phyloP scores from a whole-genome alignment of 164 flowering plant genomes.

The Cinnamomum chago region DNA sequence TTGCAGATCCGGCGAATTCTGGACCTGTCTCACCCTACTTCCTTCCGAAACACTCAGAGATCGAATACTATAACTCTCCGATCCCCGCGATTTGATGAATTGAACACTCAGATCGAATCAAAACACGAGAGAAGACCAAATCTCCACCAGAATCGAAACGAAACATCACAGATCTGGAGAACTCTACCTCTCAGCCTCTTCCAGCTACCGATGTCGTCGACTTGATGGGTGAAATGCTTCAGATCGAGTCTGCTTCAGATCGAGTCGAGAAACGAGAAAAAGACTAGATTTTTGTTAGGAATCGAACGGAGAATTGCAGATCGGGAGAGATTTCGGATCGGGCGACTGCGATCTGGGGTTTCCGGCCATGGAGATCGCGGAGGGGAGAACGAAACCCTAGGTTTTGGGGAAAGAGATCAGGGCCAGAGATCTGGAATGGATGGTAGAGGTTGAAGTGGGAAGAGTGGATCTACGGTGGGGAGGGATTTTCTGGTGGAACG shows the following conservation, averaged over 20 bases:
- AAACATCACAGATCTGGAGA: too few species aligned
- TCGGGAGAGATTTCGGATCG: neutral
- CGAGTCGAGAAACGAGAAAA: neutral
- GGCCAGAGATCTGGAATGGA: constrained; percentile 4
- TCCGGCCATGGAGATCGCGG: neutral
- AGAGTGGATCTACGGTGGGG: neutral
- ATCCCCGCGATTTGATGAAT: neutral
- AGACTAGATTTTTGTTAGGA: too few species aligned
- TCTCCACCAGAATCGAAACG: too few species aligned
- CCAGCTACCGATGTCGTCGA: neutral
- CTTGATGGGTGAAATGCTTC: neutral
- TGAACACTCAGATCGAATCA: neutral
- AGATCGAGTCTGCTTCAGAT: too few species aligned
- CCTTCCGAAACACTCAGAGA: neutral
- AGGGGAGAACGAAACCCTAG: neutral
- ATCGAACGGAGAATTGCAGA: neutral
- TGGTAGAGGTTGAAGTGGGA: neutral
- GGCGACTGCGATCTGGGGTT: neutral
- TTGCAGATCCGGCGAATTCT: neutral
- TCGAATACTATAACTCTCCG: neutral
- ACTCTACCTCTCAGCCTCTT: too few species aligned
- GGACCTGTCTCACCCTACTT: too few species aligned
- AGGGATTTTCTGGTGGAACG: constrained; percentile 5
- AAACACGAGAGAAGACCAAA: neutral
- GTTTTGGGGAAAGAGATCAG: neutral